Evolutionary conservation across 495 filamentous ascomycete genomes (phyloP), one percentile per base, ranked within the genome.

Genomic region (Penicillium atrosanguineum): DNA sequence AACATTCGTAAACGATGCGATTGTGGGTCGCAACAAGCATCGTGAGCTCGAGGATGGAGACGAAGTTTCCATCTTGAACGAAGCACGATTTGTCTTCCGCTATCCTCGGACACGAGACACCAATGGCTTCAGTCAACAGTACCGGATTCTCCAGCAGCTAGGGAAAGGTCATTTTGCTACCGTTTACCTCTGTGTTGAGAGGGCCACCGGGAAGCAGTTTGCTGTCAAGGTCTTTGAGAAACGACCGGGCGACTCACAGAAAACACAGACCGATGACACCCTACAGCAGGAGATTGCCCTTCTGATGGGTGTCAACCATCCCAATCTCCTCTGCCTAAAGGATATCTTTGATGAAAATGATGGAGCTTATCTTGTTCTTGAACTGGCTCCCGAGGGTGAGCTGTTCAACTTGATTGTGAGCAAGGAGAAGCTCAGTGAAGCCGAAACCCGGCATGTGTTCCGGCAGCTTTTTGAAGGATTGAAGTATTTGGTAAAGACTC

Each of bases 131-230:
- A 68, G 77, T 28, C 90, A 96, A 57, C 89, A 95, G 59, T 99
- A 94, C 65, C 86, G 82, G 11, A 80, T 93, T 14, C 78, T 89
- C 36, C 84, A 92, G 50, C 89, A 92, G 67, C 83, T 99, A 14
- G 95, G 95, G 52, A 96, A 95, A 68, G 95, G 95, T 19, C 92
- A 97, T 67, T 97, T 97, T 70, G 95, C 95, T 40, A 90, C 91
- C 9, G 95, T 99, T 12, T 95, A 92, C 64, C 75, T 96, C 1
- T 96, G 92, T 58, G 82, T 91, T 2, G 91, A 97, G 68, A 90
- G 90, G 65, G 74, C 82, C 41, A 88, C 88, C 0, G 95, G 95
- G 18, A 79, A 84, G 46, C 80, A 86, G 34, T 97, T 86, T 72
- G 95, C 95, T 6, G 95, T 95, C 56, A 99, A 99, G 76, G 83